These are phyloP conservation scores for Nicotiana attenuata DNA, from an alignment of 257 asterid species.

Conservation along the genomic window DNA sequence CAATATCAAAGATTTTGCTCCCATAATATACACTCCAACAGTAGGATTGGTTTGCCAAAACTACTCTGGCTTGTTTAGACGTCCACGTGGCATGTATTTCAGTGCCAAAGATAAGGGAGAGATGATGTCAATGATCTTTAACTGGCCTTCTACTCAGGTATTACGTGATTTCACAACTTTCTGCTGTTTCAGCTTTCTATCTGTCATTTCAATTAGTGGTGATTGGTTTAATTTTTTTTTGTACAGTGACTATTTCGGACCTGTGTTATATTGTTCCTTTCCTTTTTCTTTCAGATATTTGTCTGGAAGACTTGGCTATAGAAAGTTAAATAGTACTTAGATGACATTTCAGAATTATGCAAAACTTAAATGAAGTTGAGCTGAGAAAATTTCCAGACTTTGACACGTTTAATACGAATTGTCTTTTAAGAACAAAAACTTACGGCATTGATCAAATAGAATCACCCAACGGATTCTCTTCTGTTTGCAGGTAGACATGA, in stretches of 20 bases:
- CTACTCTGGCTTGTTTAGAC: slow-evolving; percentile 91
- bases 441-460: background rate
- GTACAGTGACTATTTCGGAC: background rate
- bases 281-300: background rate
- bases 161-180: slow-evolving; percentile 13
- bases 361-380: background rate
- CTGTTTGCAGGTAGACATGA: slow-evolving; percentile 87
- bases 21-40: slow-evolving; percentile 93
- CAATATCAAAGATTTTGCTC: slow-evolving; percentile 88
- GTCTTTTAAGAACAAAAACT: background rate
- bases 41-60: slow-evolving; percentile 99
- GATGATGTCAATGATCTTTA: slow-evolving; percentile 99
- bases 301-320: background rate
- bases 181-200: background rate
- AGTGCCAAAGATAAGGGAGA: slow-evolving; percentile 99
- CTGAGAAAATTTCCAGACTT: background rate
- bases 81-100: slow-evolving; percentile 99
- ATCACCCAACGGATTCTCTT: background rate
- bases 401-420: background rate
- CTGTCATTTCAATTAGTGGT: background rate
- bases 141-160: slow-evolving; percentile 93
- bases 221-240: background rate
- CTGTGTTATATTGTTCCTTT: background rate
- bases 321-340: background rate
- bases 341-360: background rate